These are phyloP conservation scores for Phytophthora citricola DNA, from an alignment of 352 stramenopile species.

Conservation along the genomic window DNA sequence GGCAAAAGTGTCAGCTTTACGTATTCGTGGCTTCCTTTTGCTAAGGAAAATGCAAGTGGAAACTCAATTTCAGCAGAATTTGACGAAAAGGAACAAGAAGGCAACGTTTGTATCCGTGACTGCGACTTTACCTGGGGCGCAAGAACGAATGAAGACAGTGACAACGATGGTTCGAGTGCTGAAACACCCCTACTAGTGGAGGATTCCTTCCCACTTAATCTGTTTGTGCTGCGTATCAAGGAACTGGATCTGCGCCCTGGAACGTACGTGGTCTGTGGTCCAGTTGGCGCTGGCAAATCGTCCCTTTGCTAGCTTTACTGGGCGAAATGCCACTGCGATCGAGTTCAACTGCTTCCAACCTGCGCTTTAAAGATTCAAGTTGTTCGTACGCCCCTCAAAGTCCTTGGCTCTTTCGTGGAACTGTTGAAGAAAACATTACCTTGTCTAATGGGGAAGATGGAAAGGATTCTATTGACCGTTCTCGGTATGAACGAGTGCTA, in stretches of 20 bases:
- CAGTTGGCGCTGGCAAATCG: slow-evolving; percentile 96
- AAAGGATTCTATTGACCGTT: slow-evolving; percentile 36
- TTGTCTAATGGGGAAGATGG: slow-evolving; percentile 38
- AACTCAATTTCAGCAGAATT: background rate
- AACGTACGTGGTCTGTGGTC: slow-evolving; percentile 82
- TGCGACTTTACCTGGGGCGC: slow-evolving; percentile 40
- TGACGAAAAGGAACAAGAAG: background rate
- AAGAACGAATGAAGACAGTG: background rate
- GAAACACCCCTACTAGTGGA: slow-evolving; percentile 32
- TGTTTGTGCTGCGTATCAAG: slow-evolving; percentile 59
- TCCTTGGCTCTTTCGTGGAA: slow-evolving; percentile 77
- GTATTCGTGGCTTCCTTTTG: slow-evolving; percentile 79
- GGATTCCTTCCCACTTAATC: background rate
- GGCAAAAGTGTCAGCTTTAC: slow-evolving; percentile 79
- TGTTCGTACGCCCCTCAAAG: slow-evolving; percentile 80
- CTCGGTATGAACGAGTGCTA: slow-evolving; percentile 61
- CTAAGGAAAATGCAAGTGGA: slow-evolving; percentile 8
- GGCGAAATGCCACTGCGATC: slow-evolving; percentile 92
- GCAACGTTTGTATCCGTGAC: slow-evolving; percentile 24
- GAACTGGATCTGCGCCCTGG: slow-evolving; percentile 46
- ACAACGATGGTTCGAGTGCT: slow-evolving; percentile 10
- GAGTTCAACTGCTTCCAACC: slow-evolving; percentile 1
- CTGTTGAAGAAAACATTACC: slow-evolving; percentile 72
- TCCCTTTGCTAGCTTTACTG: slow-evolving; percentile 95
- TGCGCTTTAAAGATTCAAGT: background rate